These are phyloP conservation scores for Chaetomiaceae sp. DNA, from an alignment of 2,329 filamentous ascomycete genomes.

Conservation along the genomic window DNA sequence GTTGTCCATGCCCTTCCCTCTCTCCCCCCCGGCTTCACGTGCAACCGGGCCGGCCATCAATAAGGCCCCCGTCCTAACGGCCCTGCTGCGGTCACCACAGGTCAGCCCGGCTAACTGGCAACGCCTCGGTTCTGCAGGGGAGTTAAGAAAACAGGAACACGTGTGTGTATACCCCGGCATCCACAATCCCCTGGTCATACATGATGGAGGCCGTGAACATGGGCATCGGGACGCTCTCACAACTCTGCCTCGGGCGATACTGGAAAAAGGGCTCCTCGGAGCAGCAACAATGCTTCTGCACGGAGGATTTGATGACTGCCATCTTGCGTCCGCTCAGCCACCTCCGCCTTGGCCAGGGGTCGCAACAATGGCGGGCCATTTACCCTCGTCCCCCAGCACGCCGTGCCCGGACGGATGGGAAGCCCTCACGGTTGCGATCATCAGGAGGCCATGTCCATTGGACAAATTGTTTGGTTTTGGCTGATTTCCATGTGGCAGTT, in stretches of 20 bases:
- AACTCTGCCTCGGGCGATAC: background rate
- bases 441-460: conserved; percentile 12
- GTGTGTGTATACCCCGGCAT: background rate
- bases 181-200: background rate
- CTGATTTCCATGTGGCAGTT: conserved; percentile 30
- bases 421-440: conserved; percentile 1
- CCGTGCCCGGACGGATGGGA: conserved; percentile 18
- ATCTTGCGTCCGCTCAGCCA: background rate
- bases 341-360: conserved; percentile 13
- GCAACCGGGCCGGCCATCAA: conserved; percentile 12
- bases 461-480: conserved; percentile 29
- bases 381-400: conserved; percentile 20
- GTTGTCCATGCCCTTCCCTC: too few species aligned
- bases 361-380: conserved; percentile 23
- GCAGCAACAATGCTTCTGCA: background rate
- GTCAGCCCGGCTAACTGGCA: conserved; percentile 1
- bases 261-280: background rate
- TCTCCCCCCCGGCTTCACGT: conserved; percentile 19
- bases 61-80: background rate
- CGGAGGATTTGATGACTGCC: too few species aligned
- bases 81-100: background rate
- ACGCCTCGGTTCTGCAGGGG: conserved; percentile 18
- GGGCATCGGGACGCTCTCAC: too few species aligned
- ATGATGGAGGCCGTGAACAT: background rate
- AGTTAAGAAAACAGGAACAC: background rate